Conservation (phyloP, 169 alveolate genomes). For the Plasmodium vinckei region DNA sequence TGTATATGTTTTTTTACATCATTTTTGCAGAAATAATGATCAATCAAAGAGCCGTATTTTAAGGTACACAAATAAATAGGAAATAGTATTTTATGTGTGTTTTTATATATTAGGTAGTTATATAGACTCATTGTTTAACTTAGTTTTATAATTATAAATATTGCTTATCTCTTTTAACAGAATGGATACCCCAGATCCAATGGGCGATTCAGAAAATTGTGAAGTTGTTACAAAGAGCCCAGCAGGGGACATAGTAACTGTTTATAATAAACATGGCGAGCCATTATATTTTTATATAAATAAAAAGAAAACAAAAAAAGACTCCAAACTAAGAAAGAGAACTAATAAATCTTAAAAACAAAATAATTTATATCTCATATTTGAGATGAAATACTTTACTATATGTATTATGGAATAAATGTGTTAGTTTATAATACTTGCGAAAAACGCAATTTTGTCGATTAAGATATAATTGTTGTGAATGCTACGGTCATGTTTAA, state of each 20-base stretch:
- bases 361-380: neutral
- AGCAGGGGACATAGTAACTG: conserved; percentile 43
- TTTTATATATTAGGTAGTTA: neutral
- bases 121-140: neutral
- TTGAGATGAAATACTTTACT: neutral
- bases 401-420: neutral
- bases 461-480: too few species aligned
- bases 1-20: conserved; percentile 10
- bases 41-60: conserved; percentile 30
- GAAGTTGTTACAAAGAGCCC: conserved; percentile 18
- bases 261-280: conserved; percentile 46
- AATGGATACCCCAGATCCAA: conserved; percentile 70
- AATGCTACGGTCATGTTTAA: too few species aligned
- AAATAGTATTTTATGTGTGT: neutral
- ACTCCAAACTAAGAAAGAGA: conserved; percentile 38
- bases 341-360: neutral
- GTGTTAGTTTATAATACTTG: neutral
- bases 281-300: conserved; percentile 55
- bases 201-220: conserved; percentile 60
- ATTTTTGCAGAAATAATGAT: conserved; percentile 17
- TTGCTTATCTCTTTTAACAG: conserved; percentile 15
- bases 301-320: conserved; percentile 5
- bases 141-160: conserved; percentile 5
- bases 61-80: conserved; percentile 31
- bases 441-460: too few species aligned